Percentiles rank a stretch among this genome's conserved stretches.
Conservation (phyloP, 305 asterid genomes). For the Fraxinus dipetala region DNA sequence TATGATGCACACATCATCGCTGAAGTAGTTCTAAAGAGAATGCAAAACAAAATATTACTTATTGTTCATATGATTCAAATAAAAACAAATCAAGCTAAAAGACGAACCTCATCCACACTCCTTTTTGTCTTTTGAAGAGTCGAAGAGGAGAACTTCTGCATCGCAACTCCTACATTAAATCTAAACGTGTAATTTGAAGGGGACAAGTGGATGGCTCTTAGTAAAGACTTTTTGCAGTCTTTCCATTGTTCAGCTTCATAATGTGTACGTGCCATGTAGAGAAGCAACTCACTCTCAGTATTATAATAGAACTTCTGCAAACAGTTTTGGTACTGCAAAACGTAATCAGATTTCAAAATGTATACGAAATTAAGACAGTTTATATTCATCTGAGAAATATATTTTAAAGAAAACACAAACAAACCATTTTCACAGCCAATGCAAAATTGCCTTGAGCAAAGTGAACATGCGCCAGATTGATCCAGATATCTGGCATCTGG, state of each 20-base stretch:
- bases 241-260: conserved; percentile 99
- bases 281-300: conserved; percentile 91
- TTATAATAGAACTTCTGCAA: conserved; percentile 78
- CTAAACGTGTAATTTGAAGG: conserved; percentile 88
- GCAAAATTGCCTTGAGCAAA: conserved; percentile 93
- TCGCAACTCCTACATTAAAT: conserved; percentile 82
- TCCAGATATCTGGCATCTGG: conserved; percentile 98
- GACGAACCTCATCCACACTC: conserved; percentile 78
- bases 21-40: conserved; percentile 12
- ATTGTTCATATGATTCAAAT: conserved; percentile 7
- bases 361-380: conserved; percentile 12
- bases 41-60: neutral
- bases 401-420: neutral
- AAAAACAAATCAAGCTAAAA: neutral
- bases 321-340: conserved; percentile 87
- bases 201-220: conserved; percentile 92
- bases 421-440: conserved; percentile 91
- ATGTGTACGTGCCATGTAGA: conserved; percentile 91
- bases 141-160: conserved; percentile 94
- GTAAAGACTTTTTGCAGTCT: conserved; percentile 86
- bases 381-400: conserved; percentile 1
- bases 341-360: conserved; percentile 16
- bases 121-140: conserved; percentile 88
- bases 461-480: conserved; percentile 94
- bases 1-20: neutral